Evolutionary conservation across 805 yeast genomes (phyloP), one percentile per base, ranked within the genome.

Genomic region (Debaryomyces prosopidis): DNA sequence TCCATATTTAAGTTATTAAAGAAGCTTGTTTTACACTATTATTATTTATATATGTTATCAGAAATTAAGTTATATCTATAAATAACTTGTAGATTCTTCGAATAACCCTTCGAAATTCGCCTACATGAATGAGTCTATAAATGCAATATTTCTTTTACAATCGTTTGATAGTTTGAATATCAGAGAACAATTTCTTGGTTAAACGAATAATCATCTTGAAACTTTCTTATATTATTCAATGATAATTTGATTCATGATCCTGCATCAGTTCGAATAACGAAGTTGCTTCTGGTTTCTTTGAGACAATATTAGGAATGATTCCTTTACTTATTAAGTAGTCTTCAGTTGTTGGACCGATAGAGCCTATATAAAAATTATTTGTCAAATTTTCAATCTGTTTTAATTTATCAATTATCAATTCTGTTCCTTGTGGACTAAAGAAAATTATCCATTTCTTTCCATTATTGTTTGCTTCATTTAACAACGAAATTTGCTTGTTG

Each of bases 331-430:
- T 32, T 36, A 91, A 65, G 55, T 79, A 89, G 33, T 69, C 73
- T 44, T 85, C 81, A 0, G 98, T 92, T 0, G 97, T 92, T 2
- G 97, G 97, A 0, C 98, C 98, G 46, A 92, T 92, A 3, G 91
- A 82, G 0, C 96, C 97, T 12, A 89, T 67, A 39, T 72, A 75
- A 36, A 71, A 62, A 1, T 52, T 45, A 3, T 46, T 34, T 34
- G 57, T 28, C 27, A 45, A 19, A n/a, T 40, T 35, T 9, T 40
- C 38, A 12, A 18, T 15, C 31, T 45, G 10, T 36, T 40, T 40
- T 26, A 70, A 42, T 48, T 74, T 73, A 8, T 75, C 64, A 3
- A 87, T 78, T 10, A 90, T 83, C 1, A 64, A 71, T 23, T 76
- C 78, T 0, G 96, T 85, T 0, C 96, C 96, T 54, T 94, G 95